Base-by-base conservation (phyloP, 2,329 filamentous ascomycete genomes). In the Neopestalotiopsis sp. region DNA sequence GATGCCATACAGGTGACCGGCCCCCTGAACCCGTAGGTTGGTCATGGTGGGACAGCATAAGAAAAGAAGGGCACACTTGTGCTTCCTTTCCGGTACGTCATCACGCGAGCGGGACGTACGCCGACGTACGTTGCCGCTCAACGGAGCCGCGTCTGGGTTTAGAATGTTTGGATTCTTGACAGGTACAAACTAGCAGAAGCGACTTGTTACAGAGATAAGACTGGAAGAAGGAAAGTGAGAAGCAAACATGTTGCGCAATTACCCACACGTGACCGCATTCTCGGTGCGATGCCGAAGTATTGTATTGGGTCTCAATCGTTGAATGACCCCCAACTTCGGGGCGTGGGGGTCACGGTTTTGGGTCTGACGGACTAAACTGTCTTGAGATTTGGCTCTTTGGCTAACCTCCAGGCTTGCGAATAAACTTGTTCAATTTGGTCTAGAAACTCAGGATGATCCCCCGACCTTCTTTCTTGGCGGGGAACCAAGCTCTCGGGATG, bases 371-470 rank as follows among this genome's bases (percentile, higher is more conserved):
- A 52, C 45, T 52, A 52, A 4, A 20, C 45, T 52, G 14, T 52
- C 14, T 52, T 52, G 14, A 17, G 45, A 17, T 52, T n/a, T 52
- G 45, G 45, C 45, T 52, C 17, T 17, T 52, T 20, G 45, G n/a
- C 45, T 52, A 20, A 17, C 9, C 45, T 38, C 34, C 34, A 38
- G 4, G 34, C 34, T 38, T 52, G 45, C 45, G n/a, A 17, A 52
- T 52, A 3, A 52, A 52, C 45, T 52, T 52, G 45, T 52, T 52
- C 45, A 17, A n/a, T 52, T 52, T n/a, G 45, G 45, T 52, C 45
- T 52, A 52, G 45, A 52, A 52, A 52, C 45, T 52, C 45, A 52
- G 45, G 45, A 52, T 52, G 45, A 52, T 52, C 45, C 45, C 45
- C n/a, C 45, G 45, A 24, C 45, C 10, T 52, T 52, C 14, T 52